Conservation (phyloP, 1,284 basidiomycete species). For the Vanrija pseudolonga region DNA sequence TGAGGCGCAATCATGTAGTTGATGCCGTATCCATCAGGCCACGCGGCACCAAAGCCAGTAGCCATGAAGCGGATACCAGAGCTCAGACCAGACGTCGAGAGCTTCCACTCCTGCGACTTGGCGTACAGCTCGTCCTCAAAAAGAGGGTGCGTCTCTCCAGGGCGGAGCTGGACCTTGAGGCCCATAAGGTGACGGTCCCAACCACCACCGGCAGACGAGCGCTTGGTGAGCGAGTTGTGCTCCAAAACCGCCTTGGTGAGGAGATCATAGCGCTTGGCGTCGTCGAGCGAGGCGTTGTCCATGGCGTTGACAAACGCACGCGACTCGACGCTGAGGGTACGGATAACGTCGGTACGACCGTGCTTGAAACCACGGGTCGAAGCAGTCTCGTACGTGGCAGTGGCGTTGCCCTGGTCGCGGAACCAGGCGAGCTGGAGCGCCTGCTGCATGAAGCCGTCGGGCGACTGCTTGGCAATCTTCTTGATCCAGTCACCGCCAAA, state of each 20-base stretch:
- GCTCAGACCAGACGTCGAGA: conserved; percentile 87
- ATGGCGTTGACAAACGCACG: conserved; percentile 76
- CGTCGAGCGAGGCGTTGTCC: conserved; percentile 53
- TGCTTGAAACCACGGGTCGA: conserved; percentile 85
- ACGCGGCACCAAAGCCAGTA: conserved; percentile 80
- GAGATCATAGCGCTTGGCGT: conserved; percentile 54
- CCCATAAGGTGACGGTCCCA: conserved; percentile 91
- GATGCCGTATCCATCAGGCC: conserved; percentile 83
- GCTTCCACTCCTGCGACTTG: conserved; percentile 78
- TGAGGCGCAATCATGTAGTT: conserved; percentile 82
- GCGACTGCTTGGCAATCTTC: conserved; percentile 67
- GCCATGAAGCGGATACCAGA: conserved; percentile 84
- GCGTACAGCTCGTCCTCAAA: conserved; percentile 77
- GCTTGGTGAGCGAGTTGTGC: conserved; percentile 72
- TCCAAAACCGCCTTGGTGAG: conserved; percentile 67
- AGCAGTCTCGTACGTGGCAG: conserved; percentile 92
- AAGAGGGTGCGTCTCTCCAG: conserved; percentile 53
- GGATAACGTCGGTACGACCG: conserved; percentile 89
- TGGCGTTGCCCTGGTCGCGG: conserved; percentile 69
- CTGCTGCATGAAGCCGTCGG: conserved; percentile 92
- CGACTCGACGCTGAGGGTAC: conserved; percentile 71
- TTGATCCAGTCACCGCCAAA: conserved; percentile 93
- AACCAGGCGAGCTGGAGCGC: conserved; percentile 91
- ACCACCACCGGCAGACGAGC: conserved; percentile 77
- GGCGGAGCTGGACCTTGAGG: conserved; percentile 63